A percentile compares a stretch with the other conserved stretches of the same genome.
phyloP scores from a whole-genome alignment of 2,329 filamentous ascomycete genomes.

The Penicillium hesseltinei region DNA sequence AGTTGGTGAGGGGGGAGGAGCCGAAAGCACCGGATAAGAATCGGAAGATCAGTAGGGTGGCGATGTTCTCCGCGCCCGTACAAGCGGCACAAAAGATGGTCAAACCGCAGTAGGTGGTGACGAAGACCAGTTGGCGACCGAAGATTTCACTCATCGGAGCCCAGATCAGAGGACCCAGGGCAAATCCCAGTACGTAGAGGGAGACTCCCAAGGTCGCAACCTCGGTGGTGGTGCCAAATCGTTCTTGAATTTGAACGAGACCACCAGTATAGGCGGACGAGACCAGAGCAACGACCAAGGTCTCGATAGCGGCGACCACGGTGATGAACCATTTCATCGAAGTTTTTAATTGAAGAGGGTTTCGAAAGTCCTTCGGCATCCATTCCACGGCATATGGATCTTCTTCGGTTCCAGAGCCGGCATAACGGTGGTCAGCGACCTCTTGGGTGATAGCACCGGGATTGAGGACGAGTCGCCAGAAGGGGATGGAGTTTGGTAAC shows the following conservation, averaged over 20 bases:
- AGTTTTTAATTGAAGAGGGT: slow-evolving; percentile 39
- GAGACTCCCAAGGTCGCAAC: slow-evolving; percentile 45
- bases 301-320: slow-evolving; percentile 38
- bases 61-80: slow-evolving; percentile 58
- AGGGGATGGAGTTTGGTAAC: slow-evolving; percentile 29
- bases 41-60: slow-evolving; percentile 62
- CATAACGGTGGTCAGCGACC: slow-evolving; percentile 32
- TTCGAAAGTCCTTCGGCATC: slow-evolving; percentile 44
- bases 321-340: slow-evolving; percentile 45
- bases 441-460: slow-evolving; percentile 38
- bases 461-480: slow-evolving; percentile 34
- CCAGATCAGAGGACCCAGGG: slow-evolving; percentile 48
- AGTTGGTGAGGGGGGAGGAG: slow-evolving; percentile 61
- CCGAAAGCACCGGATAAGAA: slow-evolving; percentile 66
- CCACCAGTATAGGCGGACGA: slow-evolving; percentile 46
- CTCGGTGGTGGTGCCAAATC: slow-evolving; percentile 39
- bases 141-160: slow-evolving; percentile 42
- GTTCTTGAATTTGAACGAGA: slow-evolving; percentile 33
- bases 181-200: slow-evolving; percentile 49
- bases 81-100: slow-evolving; percentile 62
- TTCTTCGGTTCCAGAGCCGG: slow-evolving; percentile 42
- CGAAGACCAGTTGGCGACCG: slow-evolving; percentile 38
- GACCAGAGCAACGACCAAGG: slow-evolving; percentile 44
- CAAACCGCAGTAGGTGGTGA: slow-evolving; percentile 42
- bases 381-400: slow-evolving; percentile 47